Evolutionary conservation across 805 yeast species (phyloP).

Genomic region (Blastobotrys terrestris): DNA sequence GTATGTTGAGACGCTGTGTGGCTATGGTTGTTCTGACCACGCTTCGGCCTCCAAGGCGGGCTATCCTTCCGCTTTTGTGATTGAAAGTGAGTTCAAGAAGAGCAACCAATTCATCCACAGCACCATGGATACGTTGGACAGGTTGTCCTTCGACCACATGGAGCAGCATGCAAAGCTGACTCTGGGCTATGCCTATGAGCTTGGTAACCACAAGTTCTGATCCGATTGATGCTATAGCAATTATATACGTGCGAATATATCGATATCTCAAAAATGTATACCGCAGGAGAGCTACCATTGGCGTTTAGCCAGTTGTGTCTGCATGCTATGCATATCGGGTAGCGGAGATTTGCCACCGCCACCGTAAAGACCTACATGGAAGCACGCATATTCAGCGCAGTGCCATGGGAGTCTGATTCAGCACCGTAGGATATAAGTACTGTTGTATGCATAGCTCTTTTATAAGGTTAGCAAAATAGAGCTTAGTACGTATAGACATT

Average conservation of each 20-base stretch:
- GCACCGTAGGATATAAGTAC: no score
- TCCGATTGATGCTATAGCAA: neutral
- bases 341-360: no score
- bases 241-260: neutral
- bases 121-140: slow-evolving; percentile 71
- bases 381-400: no score
- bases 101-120: slow-evolving; percentile 71
- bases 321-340: no score
- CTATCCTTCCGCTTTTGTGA: slow-evolving; percentile 75
- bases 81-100: slow-evolving; percentile 64
- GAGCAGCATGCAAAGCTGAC: slow-evolving; percentile 74
- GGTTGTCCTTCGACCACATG: slow-evolving; percentile 72
- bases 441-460: no score
- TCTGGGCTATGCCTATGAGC: slow-evolving; percentile 65
- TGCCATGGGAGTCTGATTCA: no score
- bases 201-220: slow-evolving; percentile 34
- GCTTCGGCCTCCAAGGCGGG: slow-evolving; percentile 80
- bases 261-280: neutral
- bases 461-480: no score
- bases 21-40: slow-evolving; percentile 92
- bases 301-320: no score
- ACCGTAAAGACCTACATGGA: no score
- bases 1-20: slow-evolving; percentile 71
- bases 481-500: no score
- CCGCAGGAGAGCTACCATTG: neutral